Conservation (phyloP, 2,329 filamentous ascomycete species). For the Nigrospora osmanthi region DNA sequence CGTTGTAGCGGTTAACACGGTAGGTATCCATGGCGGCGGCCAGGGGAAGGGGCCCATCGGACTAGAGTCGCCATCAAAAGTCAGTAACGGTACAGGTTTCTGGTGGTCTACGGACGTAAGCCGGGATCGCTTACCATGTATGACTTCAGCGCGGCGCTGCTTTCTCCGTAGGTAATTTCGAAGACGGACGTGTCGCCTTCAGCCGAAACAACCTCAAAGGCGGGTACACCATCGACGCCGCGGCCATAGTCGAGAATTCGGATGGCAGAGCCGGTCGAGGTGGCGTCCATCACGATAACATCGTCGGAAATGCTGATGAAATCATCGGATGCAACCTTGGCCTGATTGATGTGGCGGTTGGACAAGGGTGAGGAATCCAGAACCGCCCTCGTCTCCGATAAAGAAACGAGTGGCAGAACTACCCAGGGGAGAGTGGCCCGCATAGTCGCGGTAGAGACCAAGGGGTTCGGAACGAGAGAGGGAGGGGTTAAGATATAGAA, state of each 20-base stretch:
- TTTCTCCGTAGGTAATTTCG: constrained; percentile 8
- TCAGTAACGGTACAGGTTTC: background rate
- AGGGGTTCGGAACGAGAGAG: background rate
- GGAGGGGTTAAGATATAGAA: too few species aligned
- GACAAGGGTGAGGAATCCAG: background rate
- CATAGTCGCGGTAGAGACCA: background rate
- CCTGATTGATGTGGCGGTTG: background rate
- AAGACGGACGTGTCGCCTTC: constrained; percentile 7
- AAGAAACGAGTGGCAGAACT: background rate
- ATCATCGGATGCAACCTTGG: background rate
- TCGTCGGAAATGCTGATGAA: background rate
- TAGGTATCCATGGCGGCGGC: constrained; percentile 28
- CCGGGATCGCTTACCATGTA: constrained; percentile 4
- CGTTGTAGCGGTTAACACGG: constrained; percentile 24
- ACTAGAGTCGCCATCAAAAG: constrained; percentile 5
- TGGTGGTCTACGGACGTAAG: background rate
- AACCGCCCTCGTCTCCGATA: background rate
- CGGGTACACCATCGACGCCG: constrained; percentile 6
- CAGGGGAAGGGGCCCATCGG: constrained; percentile 23
- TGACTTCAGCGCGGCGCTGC: constrained; percentile 2
- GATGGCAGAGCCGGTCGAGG: background rate
- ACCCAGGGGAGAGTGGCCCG: background rate
- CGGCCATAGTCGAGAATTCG: constrained; percentile 5
- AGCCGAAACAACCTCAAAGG: constrained; percentile 5
- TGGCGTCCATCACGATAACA: background rate